These are phyloP conservation scores for Ceratocystis variospora DNA, from an alignment of 2,329 filamentous ascomycete species.

Conservation along the genomic window DNA sequence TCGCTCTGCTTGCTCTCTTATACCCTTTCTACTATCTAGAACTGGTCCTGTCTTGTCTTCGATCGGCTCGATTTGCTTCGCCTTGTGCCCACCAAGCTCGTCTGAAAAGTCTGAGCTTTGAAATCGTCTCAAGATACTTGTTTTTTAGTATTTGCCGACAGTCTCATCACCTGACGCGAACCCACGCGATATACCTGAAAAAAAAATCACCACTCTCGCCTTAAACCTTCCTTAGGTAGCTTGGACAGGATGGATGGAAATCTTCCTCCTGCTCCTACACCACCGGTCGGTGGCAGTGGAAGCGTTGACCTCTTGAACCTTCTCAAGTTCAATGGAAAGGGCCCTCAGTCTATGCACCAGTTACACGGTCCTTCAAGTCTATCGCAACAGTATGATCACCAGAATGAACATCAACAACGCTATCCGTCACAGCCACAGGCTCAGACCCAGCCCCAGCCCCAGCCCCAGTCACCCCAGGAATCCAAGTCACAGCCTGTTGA, in stretches of 20 bases:
- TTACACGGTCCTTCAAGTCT: slow-evolving; percentile 17
- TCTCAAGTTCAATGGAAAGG: slow-evolving; percentile 42
- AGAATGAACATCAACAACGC: slow-evolving; percentile 22
- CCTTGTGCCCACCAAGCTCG: slow-evolving; percentile 16
- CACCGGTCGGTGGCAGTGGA: slow-evolving; percentile 28
- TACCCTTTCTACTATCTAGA: neutral
- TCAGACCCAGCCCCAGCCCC: slow-evolving; percentile 19
- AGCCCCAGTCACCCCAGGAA: slow-evolving; percentile 20
- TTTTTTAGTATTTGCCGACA: neutral
- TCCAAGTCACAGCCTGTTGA: slow-evolving; percentile 23
- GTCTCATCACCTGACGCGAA: slow-evolving; percentile 13
- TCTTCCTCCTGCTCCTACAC: slow-evolving; percentile 40
- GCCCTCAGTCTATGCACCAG: slow-evolving; percentile 25
- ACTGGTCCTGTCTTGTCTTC: slow-evolving; percentile 3
- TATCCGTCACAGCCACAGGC: slow-evolving; percentile 23
- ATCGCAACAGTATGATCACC: slow-evolving; percentile 25
- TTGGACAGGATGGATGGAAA: slow-evolving; percentile 21
- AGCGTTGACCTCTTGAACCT: slow-evolving; percentile 42
- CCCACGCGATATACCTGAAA: neutral
- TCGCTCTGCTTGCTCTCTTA: neutral
- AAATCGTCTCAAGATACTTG: slow-evolving; percentile 18
- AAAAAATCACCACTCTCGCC: no score
- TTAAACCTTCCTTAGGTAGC: neutral
- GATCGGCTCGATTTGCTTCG: slow-evolving; percentile 9
- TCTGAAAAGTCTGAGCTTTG: slow-evolving; percentile 21